Evolutionary conservation across 2,329 filamentous ascomycete genomes (phyloP).

Genomic region (Xylaria sp.): DNA sequence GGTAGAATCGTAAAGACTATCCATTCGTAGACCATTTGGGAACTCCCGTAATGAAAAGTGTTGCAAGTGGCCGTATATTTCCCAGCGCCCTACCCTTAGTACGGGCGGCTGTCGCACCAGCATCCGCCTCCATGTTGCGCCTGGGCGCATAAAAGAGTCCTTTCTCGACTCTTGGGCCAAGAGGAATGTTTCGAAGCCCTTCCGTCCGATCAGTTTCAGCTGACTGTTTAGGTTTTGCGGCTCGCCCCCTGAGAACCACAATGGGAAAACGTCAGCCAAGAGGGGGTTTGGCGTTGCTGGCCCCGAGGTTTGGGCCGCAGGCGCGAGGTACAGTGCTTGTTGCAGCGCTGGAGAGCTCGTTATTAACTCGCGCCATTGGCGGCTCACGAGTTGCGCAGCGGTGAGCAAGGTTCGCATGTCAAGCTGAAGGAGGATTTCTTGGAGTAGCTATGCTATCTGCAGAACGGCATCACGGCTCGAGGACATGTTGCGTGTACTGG

Average conservation of each 20-base stretch:
- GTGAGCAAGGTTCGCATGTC: conserved; percentile 18
- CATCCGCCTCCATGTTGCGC: conserved; percentile 14
- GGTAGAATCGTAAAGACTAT: background rate
- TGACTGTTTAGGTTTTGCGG: background rate
- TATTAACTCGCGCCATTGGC: conserved; percentile 12
- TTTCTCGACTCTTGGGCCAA: conserved; percentile 2
- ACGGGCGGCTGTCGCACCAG: conserved; percentile 12
- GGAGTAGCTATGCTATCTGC: conserved; percentile 5
- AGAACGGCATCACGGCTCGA: background rate
- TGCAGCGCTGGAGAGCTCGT: conserved; percentile 4
- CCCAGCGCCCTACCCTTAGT: background rate
- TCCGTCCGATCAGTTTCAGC: background rate
- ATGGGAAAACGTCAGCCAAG: background rate
- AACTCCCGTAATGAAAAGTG: background rate
- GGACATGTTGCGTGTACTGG: background rate
- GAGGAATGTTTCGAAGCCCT: background rate
- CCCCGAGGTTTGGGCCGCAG: background rate
- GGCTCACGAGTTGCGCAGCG: conserved; percentile 7
- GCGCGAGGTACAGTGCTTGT: conserved; percentile 5
- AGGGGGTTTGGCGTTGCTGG: background rate
- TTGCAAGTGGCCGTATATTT: background rate
- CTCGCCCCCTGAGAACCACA: background rate
- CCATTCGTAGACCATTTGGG: conserved; percentile 4
- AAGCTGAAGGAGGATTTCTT: conserved; percentile 11
- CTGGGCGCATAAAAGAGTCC: background rate